Percentiles rank a stretch among this genome's conserved stretches.
These are phyloP conservation scores for Boletus vermiculosoides DNA, from an alignment of 768 basidiomycete genomes.

Conservation along the genomic window DNA sequence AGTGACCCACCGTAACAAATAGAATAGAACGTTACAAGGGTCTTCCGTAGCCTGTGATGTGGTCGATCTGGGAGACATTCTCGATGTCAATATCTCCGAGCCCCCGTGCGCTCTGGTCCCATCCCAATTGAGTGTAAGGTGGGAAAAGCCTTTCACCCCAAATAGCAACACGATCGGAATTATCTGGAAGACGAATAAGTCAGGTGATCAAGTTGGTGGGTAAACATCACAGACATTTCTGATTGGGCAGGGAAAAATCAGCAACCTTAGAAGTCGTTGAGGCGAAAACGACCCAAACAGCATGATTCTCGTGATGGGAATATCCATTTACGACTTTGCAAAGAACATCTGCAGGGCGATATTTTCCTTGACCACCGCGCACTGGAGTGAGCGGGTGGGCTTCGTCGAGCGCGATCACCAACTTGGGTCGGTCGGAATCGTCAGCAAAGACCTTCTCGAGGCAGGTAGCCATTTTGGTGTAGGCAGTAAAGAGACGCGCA, in stretches of 20 bases:
- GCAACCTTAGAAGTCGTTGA: conserved; percentile 15
- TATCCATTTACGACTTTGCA: conserved; percentile 4
- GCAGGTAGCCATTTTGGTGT: not conserved
- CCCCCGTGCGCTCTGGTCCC: conserved; percentile 12
- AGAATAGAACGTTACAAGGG: not conserved
- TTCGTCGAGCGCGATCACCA: conserved; percentile 20
- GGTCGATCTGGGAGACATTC: not conserved
- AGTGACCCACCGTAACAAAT: not conserved
- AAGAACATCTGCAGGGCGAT: conserved; percentile 7
- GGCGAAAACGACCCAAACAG: conserved; percentile 17
- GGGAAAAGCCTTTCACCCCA: not conserved
- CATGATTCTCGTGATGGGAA: conserved; percentile 3
- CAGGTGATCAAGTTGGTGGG: no score
- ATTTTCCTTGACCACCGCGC: not conserved
- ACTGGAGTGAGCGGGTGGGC: conserved; percentile 4
- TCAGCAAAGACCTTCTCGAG: not conserved
- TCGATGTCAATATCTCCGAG: not conserved
- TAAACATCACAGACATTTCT: not conserved
- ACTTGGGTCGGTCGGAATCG: not conserved
- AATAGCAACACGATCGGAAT: not conserved
- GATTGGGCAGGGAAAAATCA: conserved; percentile 4
- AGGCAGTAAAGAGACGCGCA: not conserved
- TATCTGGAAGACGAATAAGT: conserved; percentile 1
- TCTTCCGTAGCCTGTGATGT: conserved; percentile 2
- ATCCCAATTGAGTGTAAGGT: conserved; percentile 11